These are phyloP conservation scores for Amaranthus tricolor DNA, from an alignment of 179 eudicot genomes.

Conservation along the genomic window DNA sequence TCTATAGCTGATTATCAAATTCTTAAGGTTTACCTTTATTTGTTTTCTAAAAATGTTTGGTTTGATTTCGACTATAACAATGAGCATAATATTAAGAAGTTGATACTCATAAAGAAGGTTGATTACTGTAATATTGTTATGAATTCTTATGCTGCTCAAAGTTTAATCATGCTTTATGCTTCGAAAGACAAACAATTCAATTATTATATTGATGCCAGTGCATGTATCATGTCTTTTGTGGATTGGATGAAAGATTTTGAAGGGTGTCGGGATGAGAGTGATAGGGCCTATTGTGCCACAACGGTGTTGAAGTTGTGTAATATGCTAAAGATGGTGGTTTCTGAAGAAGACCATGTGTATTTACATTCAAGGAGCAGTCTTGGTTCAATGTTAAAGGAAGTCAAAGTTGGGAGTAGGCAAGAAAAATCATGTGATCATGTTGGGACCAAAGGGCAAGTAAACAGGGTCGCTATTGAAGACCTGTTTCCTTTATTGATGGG, in stretches of 20 bases:
- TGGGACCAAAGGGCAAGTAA: neutral
- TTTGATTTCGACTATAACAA: neutral
- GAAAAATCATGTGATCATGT: neutral
- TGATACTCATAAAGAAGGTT: slow-evolving; percentile 5
- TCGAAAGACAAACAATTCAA: slow-evolving; percentile 35
- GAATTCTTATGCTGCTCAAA: slow-evolving; percentile 50
- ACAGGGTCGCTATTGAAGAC: slow-evolving; percentile 34
- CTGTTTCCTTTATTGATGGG: slow-evolving; percentile 57
- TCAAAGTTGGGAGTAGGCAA: slow-evolving; percentile 18
- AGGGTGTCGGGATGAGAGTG: slow-evolving; percentile 9
- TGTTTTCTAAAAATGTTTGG: slow-evolving; percentile 18
- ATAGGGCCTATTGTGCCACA: slow-evolving; percentile 36
- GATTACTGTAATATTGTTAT: slow-evolving; percentile 49
- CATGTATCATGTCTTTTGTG: slow-evolving; percentile 46
- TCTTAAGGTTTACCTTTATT: slow-evolving; percentile 24
- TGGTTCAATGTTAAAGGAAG: slow-evolving; percentile 47
- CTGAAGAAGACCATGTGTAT: slow-evolving; percentile 47
- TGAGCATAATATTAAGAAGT: neutral
- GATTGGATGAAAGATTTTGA: slow-evolving; percentile 18
- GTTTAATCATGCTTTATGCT: slow-evolving; percentile 65
- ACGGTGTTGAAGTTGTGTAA: slow-evolving; percentile 69
- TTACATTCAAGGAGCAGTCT: slow-evolving; percentile 56
- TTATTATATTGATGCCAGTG: slow-evolving; percentile 37
- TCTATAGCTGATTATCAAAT: neutral
- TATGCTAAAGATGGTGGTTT: slow-evolving; percentile 36